A percentile compares a stretch with the other conserved stretches of the same genome.
phyloP scores from a whole-genome alignment of 805 yeast genomes.

The Myxozyma monticola region DNA sequence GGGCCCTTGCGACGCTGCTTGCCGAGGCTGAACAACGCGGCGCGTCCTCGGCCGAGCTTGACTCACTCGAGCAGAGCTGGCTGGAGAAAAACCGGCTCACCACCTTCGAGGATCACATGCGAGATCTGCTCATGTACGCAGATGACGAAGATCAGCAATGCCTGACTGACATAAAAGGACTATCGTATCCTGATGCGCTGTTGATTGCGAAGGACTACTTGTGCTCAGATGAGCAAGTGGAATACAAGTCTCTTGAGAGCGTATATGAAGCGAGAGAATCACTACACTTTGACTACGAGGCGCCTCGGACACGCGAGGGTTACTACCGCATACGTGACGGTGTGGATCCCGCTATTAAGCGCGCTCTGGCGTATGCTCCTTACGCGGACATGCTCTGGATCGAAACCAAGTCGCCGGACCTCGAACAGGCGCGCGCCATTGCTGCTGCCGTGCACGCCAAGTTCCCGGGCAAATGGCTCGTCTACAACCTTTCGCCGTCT shows the following conservation, averaged over 20 bases:
- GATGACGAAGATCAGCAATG: slow-evolving; percentile 30
- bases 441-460: slow-evolving; percentile 49
- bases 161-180: slow-evolving; percentile 34
- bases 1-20: slow-evolving; percentile 50
- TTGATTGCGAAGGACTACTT: slow-evolving; percentile 29
- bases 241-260: slow-evolving; percentile 34
- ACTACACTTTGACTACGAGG: slow-evolving; percentile 26
- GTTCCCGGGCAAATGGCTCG: slow-evolving; percentile 56
- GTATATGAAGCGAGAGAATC: slow-evolving; percentile 35
- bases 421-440: slow-evolving; percentile 50
- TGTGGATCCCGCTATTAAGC: slow-evolving; percentile 54
- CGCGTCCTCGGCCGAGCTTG: slow-evolving; percentile 40
- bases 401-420: slow-evolving; percentile 60
- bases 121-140: background rate
- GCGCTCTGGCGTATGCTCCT: slow-evolving; percentile 57
- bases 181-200: slow-evolving; percentile 35
- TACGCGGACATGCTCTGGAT: slow-evolving; percentile 62
- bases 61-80: slow-evolving; percentile 51
- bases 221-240: slow-evolving; percentile 35
- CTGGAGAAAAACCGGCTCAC: slow-evolving; percentile 43
- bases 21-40: slow-evolving; percentile 48
- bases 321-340: slow-evolving; percentile 52
- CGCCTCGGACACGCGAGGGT: slow-evolving; percentile 58
- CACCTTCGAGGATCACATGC: slow-evolving; percentile 48
- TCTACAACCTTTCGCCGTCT: slow-evolving; percentile 60